phyloP scores from a whole-genome alignment of 768 basidiomycete species.

The Suillus fuscotomentosus region DNA sequence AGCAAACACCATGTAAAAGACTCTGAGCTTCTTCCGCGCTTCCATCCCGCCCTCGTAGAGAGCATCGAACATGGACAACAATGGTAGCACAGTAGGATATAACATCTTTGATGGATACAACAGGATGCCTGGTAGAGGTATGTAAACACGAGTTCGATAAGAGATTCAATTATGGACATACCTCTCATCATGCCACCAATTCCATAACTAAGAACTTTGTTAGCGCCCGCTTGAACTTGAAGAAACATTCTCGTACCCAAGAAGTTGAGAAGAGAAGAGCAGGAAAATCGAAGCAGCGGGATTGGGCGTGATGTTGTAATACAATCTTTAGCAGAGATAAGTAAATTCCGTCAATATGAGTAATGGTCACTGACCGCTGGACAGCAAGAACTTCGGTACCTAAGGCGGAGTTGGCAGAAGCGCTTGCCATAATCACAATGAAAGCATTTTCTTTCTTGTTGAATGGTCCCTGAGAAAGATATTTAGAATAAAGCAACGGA shows the following conservation, averaged over 20 bases:
- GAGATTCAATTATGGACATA: slow-evolving; percentile 16
- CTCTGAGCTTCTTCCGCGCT: slow-evolving; percentile 37
- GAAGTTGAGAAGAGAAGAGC: slow-evolving; percentile 25
- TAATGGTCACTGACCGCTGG: slow-evolving; percentile 26
- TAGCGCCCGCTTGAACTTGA: background rate
- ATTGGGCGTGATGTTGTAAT: slow-evolving; percentile 47
- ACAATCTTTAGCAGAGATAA: slow-evolving; percentile 20
- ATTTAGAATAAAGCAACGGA: background rate
- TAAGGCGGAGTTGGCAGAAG: slow-evolving; percentile 47
- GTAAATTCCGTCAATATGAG: too few relatives aligned
- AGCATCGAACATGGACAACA: slow-evolving; percentile 49
- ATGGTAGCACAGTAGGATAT: slow-evolving; percentile 45
- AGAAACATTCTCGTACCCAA: slow-evolving; percentile 31
- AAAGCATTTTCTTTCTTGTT: slow-evolving; percentile 55
- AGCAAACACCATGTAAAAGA: slow-evolving; percentile 49
- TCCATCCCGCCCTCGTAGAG: slow-evolving; percentile 38
- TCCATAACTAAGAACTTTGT: slow-evolving; percentile 18
- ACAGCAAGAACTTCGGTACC: slow-evolving; percentile 49
- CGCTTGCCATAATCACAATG: slow-evolving; percentile 49
- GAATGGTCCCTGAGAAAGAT: slow-evolving; percentile 40
- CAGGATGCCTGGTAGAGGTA: slow-evolving; percentile 33
- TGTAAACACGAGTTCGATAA: background rate
- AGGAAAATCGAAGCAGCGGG: slow-evolving; percentile 43
- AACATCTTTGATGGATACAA: slow-evolving; percentile 56
- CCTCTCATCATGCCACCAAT: slow-evolving; percentile 47